Evolutionary conservation across 2,329 filamentous ascomycete genomes (phyloP).

Genomic region (Fusarium temperatum): DNA sequence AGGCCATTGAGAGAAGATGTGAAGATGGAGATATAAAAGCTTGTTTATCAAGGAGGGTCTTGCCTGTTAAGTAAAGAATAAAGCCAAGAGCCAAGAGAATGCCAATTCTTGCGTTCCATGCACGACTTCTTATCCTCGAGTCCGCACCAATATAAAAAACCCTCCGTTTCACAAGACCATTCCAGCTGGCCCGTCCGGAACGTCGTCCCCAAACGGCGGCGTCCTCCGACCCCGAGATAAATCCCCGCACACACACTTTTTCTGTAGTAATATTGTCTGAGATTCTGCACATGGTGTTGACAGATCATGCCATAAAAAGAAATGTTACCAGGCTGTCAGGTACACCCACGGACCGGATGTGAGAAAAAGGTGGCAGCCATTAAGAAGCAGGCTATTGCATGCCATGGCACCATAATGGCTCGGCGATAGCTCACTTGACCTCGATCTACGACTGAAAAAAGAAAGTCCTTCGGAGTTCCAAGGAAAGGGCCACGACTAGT

Average conservation of each 20-base stretch:
- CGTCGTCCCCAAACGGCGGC: slow-evolving; percentile 10
- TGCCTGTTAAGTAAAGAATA: slow-evolving; percentile 2
- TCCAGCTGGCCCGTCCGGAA: slow-evolving; percentile 21
- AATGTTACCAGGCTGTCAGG: slow-evolving; percentile 10
- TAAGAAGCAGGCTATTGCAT: slow-evolving; percentile 19
- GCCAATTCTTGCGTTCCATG: slow-evolving; percentile 1
- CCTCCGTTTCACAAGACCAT: neutral
- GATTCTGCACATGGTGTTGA: slow-evolving; percentile 12
- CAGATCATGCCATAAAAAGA: slow-evolving; percentile 35
- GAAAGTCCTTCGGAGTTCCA: neutral
- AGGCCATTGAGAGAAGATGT: neutral
- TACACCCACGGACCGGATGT: slow-evolving; percentile 26
- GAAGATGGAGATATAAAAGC: neutral
- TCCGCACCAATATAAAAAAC: neutral
- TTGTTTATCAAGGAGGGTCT: neutral
- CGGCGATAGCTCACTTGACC: slow-evolving; percentile 31
- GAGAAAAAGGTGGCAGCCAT: slow-evolving; percentile 6
- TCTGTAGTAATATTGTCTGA: slow-evolving; percentile 23
- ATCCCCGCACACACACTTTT: slow-evolving; percentile 22
- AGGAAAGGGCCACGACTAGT: neutral
- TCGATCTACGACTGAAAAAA: slow-evolving; percentile 1
- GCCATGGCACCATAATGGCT: slow-evolving; percentile 18
- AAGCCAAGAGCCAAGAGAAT: slow-evolving; percentile 6
- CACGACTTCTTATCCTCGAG: slow-evolving; percentile 27
- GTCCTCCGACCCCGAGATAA: slow-evolving; percentile 24